Evolutionary conservation across 371 early-diverging fungal genomes (phyloP).

Genomic region (Mortierella sp.): DNA sequence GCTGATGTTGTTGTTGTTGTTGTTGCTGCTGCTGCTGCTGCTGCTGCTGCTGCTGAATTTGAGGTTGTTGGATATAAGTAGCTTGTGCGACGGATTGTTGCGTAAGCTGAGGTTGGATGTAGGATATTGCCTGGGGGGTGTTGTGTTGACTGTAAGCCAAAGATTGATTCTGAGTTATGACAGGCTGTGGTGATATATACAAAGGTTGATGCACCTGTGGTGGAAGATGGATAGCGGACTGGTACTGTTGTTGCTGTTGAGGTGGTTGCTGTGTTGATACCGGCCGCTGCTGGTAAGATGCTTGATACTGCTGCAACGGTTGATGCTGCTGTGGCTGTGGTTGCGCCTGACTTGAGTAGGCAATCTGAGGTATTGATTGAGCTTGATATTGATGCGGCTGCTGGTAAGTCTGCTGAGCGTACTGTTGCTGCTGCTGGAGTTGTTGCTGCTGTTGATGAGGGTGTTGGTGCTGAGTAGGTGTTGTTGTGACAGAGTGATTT

Average conservation of each 20-base stretch:
- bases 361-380: slow-evolving; percentile 1
- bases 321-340: slow-evolving; percentile 23
- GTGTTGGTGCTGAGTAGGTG: slow-evolving; percentile 34
- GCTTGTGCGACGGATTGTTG: slow-evolving; percentile 12
- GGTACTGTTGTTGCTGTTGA: slow-evolving; percentile 17
- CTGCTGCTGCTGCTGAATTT: no score
- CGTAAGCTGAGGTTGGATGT: slow-evolving; percentile 17
- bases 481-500: slow-evolving; percentile 23
- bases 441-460: slow-evolving; percentile 32
- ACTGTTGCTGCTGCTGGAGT: slow-evolving; percentile 29
- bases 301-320: slow-evolving; percentile 22
- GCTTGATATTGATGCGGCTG: slow-evolving; percentile 23
- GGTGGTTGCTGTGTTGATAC: neutral
- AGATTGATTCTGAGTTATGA: slow-evolving; percentile 23
- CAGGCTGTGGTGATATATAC: slow-evolving; percentile 30
- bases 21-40: no score
- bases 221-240: slow-evolving; percentile 25
- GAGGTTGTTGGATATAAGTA: slow-evolving; percentile 16
- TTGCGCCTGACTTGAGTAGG: slow-evolving; percentile 30
- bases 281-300: slow-evolving; percentile 21
- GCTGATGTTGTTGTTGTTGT: slow-evolving; percentile 33
- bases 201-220: slow-evolving; percentile 23
- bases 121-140: slow-evolving; percentile 18
- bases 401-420: slow-evolving; percentile 23
- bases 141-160: slow-evolving; percentile 20